phyloP scores from a whole-genome alignment of 2,329 filamentous ascomycete species.

The Fusarium tupiense region DNA sequence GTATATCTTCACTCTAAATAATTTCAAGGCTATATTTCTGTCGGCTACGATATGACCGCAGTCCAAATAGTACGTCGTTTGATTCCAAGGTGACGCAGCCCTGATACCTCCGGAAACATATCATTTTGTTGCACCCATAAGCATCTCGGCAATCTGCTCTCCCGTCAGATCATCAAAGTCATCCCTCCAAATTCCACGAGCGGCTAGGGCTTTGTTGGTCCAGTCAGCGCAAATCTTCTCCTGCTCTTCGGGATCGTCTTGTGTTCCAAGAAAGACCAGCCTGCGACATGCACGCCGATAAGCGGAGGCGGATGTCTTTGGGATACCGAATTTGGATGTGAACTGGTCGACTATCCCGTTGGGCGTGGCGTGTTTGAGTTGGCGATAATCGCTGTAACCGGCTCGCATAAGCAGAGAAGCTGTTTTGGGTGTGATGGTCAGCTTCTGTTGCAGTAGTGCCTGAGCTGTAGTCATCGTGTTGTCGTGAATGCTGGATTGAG shows the following conservation, averaged over 20 bases:
- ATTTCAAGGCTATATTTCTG: not conserved
- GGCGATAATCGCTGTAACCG: not conserved
- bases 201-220: not conserved
- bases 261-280: not conserved
- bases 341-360: not conserved
- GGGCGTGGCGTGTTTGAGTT: not conserved
- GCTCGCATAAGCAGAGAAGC: not conserved
- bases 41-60: rapidly evolving
- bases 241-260: not conserved
- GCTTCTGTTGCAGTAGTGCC: not conserved
- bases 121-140: not conserved
- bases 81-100: too few species aligned
- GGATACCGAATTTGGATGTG: not conserved
- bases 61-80: rapidly evolving
- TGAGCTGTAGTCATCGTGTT: not conserved
- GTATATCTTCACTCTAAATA: not conserved
- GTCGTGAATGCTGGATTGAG: not conserved
- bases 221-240: not conserved
- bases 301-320: not conserved
- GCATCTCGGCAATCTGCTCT: not conserved
- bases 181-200: not conserved
- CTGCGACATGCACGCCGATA: not conserved
- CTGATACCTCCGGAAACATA: too few species aligned
- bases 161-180: not conserved
- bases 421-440: not conserved